These are phyloP conservation scores for Apophysomyces elegans DNA, from an alignment of 371 early-diverging fungal genomes.

Conservation along the genomic window DNA sequence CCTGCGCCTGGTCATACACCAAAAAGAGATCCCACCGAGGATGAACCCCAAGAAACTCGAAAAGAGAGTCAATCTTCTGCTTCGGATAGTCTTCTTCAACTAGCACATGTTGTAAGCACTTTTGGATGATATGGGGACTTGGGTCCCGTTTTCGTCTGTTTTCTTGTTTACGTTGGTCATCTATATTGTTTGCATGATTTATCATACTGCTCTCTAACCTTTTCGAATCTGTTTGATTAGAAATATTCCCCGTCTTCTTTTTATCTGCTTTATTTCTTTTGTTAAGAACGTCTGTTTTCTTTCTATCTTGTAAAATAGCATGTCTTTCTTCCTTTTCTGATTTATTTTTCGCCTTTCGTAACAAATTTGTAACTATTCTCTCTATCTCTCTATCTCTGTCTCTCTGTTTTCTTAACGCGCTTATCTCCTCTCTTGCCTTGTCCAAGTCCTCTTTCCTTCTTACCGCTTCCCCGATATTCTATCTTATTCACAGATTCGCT, in stretches of 20 bases:
- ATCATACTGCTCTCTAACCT: not conserved
- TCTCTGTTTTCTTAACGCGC: not conserved
- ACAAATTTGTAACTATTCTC: not conserved
- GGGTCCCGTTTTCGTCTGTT: not conserved
- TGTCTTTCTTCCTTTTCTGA: not conserved
- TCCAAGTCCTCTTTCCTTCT: not conserved
- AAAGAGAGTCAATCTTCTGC: slow-evolving; percentile 2
- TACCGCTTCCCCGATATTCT: not conserved
- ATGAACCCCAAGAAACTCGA: not conserved
- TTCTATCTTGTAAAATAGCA: slow-evolving; percentile 2
- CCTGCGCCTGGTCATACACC: not conserved
- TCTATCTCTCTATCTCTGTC: not conserved
- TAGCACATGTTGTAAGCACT: slow-evolving; percentile 30
- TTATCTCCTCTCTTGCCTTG: not conserved
- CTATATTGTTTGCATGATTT: not conserved
- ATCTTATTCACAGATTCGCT: too few relatives aligned
- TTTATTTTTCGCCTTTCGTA: not conserved
- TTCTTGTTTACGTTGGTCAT: not conserved
- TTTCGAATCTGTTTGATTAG: too few relatives aligned
- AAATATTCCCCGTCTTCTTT: not conserved
- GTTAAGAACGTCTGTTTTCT: not conserved
- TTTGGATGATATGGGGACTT: slow-evolving; percentile 19
- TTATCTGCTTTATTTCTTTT: not conserved
- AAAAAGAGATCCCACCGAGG: not conserved
- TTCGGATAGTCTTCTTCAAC: slow-evolving; percentile 17